These are phyloP conservation scores for Mycena chlorophos DNA, from an alignment of 768 basidiomycete species.

Conservation along the genomic window DNA sequence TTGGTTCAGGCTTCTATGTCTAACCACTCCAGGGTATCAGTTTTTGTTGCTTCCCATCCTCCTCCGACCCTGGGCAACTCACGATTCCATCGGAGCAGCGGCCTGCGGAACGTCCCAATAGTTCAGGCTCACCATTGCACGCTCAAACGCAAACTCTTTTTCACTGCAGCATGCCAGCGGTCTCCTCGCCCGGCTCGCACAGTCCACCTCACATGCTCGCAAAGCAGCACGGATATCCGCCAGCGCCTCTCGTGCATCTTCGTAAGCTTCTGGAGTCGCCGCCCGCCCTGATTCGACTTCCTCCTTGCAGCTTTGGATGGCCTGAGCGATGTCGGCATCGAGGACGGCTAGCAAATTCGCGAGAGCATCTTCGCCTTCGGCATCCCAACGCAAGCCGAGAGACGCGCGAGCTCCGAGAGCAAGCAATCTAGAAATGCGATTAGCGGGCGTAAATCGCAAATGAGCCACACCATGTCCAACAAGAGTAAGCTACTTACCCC, in stretches of 20 bases:
- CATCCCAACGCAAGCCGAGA: constrained; percentile 16
- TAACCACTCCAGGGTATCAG: too few relatives aligned
- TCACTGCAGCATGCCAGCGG: constrained; percentile 4
- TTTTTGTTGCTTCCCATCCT: too few relatives aligned
- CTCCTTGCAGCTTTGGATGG: constrained; percentile 24
- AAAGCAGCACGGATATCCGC: constrained; percentile 10
- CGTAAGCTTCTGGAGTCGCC: not conserved
- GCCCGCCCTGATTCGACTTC: constrained; percentile 19
- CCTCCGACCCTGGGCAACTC: not conserved
- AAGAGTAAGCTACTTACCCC: constrained; percentile 4
- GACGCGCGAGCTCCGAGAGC: constrained; percentile 11
- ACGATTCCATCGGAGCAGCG: not conserved
- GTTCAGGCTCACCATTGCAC: constrained; percentile 14
- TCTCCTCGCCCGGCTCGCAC: not conserved
- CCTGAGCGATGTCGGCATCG: constrained; percentile 21
- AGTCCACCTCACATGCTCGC: constrained; percentile 8
- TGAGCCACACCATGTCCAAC: not conserved
- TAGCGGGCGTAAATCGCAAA: not conserved
- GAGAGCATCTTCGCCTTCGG: constrained; percentile 9
- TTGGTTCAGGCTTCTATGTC: too few relatives aligned
- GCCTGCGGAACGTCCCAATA: constrained; percentile 12
- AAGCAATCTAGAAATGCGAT: constrained; percentile 5
- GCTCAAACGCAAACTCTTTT: constrained; percentile 19
- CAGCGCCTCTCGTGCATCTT: constrained; percentile 8
- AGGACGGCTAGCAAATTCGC: constrained; percentile 18